Conservation (phyloP, 2,329 filamentous ascomycete species). For the Diplodia intermedia region DNA sequence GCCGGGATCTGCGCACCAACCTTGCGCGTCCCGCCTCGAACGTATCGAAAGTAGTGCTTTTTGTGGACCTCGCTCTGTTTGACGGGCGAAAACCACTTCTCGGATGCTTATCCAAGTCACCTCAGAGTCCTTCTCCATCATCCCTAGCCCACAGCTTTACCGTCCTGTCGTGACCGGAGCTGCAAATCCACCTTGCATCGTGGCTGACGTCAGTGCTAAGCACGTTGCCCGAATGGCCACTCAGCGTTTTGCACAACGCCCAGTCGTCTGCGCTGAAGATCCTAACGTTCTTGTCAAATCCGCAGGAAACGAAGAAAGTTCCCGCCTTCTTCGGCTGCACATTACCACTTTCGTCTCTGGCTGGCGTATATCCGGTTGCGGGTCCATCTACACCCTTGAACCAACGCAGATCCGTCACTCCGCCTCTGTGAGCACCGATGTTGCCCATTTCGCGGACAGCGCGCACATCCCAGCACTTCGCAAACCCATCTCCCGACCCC, state of each 20-base stretch:
- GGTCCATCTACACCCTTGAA: constrained; percentile 86
- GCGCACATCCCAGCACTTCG: constrained; percentile 97
- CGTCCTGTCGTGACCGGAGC: constrained; percentile 90
- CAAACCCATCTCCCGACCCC: constrained; percentile 90
- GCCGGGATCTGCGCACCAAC: neutral
- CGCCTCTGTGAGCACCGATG: constrained; percentile 88
- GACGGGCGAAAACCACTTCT: neutral
- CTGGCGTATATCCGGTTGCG: constrained; percentile 65
- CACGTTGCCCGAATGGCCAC: constrained; percentile 90
- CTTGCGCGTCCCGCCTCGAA: neutral
- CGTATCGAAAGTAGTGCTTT: neutral
- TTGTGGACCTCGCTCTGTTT: neutral
- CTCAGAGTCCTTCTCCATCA: constrained; percentile 61
- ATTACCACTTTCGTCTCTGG: constrained; percentile 69
- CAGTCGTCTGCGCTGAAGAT: constrained; percentile 97
- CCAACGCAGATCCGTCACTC: constrained; percentile 92
- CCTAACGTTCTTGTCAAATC: constrained; percentile 95
- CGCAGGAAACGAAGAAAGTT: constrained; percentile 88
- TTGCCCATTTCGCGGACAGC: constrained; percentile 84
- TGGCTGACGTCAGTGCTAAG: constrained; percentile 86
- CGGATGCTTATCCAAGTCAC: neutral
- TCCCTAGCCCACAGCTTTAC: constrained; percentile 96
- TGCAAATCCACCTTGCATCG: constrained; percentile 91
- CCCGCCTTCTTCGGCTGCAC: constrained; percentile 78
- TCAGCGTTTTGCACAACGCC: constrained; percentile 84